Base-by-base conservation (phyloP, 2,329 filamentous ascomycete genomes). In the Colletotrichum sp. region DNA sequence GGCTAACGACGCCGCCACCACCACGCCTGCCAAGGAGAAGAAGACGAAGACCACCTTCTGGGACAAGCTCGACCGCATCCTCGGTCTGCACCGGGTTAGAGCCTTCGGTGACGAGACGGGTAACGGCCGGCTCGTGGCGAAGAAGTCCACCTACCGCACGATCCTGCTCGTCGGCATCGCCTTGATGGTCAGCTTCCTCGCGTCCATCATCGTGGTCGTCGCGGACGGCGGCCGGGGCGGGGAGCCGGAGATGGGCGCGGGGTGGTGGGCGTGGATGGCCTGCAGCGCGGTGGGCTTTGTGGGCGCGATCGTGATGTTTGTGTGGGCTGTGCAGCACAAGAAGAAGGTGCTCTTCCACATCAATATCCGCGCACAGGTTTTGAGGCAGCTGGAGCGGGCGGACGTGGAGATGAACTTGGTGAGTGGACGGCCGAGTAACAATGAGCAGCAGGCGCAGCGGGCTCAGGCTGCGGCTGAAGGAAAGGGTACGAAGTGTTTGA, bases 81-180 rank as follows among this genome's bases (percentile, higher is more conserved):
- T 74, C 10, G 71, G 71, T 5, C 26, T 74, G 24, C 59, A 59
- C 32, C 57, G 26, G 7, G 59, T 74, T 71, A 59, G 59, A 16
- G 24, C 59, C 59, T 24, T n/a, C 15, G 71, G 67, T 9, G 67
- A 74, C 24, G 26, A 34, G 39, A 34, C 26, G n/a, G 39, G 32
- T n/a, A 44, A 32, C 59, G 6, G 13, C 7, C 26, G 59, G n/a
- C 26, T 39, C 24, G 24, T 44, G 30, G 59, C 66, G 7, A 71
- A 71, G 59, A 44, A 26, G 13, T 28, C 32, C 2, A 21, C 36
- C 13, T 70, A 69, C 24, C 57, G 71, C 5, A 4, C 13, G 21
- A 44, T 59, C 6, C 21, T 68, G 28, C 13, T 32, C 15, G 8
- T 74, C 9, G 59, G 36, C 7, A 7, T 64, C 4, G 12, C 34